Evolutionary conservation across 148 eudicot genomes (phyloP).

Genomic region (Diospyros kaki): DNA sequence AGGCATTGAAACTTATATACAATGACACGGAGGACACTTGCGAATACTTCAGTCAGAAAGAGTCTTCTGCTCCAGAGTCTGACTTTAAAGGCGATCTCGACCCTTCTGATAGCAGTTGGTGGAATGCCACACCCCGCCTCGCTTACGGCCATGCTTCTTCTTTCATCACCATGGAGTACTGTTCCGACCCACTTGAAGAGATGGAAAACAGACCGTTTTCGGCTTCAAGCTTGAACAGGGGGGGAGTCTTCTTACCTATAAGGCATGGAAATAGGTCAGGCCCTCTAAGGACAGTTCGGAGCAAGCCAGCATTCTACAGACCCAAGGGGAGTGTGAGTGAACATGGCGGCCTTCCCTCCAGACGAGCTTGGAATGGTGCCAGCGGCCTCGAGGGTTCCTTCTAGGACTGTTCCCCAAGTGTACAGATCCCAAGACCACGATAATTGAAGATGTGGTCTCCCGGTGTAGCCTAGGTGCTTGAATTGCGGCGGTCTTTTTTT

Average conservation of each 20-base stretch:
- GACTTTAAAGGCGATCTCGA: conserved; percentile 73
- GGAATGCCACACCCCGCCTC: conserved; percentile 72
- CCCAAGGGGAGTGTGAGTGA: conserved; percentile 85
- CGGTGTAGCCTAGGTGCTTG: conserved; percentile 18
- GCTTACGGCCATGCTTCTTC: conserved; percentile 66
- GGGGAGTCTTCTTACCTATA: conserved; percentile 45
- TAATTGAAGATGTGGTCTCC: conserved; percentile 24
- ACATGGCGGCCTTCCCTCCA: conserved; percentile 54
- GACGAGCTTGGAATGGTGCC: conserved; percentile 44
- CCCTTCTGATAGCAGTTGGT: conserved; percentile 92
- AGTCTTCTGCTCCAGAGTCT: conserved; percentile 70
- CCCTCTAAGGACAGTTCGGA: conserved; percentile 72
- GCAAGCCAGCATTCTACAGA: conserved; percentile 56
- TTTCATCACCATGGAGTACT: conserved; percentile 91
- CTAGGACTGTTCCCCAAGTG: conserved; percentile 36
- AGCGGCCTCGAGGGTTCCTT: conserved; percentile 44
- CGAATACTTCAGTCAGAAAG: conserved; percentile 64
- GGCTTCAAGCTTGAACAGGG: conserved; percentile 50
- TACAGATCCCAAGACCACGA: conserved; percentile 48
- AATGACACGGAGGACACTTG: conserved; percentile 64
- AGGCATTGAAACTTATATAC: conserved; percentile 83
- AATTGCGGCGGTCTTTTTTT: conserved; percentile 12
- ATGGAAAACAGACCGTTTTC: conserved; percentile 64
- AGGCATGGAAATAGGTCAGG: conserved; percentile 88
- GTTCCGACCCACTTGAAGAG: conserved; percentile 79